Conservation (phyloP, 2,329 filamentous ascomycete genomes). For the Lasiodiplodia gonubiensis region DNA sequence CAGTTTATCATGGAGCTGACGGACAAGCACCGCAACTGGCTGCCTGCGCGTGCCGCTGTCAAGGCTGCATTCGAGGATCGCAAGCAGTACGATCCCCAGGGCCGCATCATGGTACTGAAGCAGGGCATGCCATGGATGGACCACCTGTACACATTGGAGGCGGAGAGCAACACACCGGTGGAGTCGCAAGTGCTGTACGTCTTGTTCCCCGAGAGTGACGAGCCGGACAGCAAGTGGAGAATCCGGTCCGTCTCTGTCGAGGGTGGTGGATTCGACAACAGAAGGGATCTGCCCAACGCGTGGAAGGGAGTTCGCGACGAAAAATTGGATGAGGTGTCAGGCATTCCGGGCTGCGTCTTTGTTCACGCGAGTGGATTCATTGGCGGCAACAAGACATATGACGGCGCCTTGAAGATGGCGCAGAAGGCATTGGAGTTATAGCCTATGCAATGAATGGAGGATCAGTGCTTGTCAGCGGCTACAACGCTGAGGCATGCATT, state of each 20-base stretch:
- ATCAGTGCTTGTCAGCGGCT: background rate
- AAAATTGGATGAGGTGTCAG: conserved; percentile 74
- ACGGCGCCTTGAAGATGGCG: conserved; percentile 87
- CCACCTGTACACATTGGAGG: conserved; percentile 87
- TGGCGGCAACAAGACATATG: conserved; percentile 89
- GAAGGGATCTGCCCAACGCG: conserved; percentile 85
- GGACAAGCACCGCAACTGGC: conserved; percentile 77
- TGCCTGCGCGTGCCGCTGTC: conserved; percentile 84
- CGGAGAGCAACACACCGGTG: conserved; percentile 52
- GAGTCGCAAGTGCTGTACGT: conserved; percentile 78
- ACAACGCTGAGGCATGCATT: background rate
- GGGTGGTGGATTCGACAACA: conserved; percentile 86
- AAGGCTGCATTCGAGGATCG: conserved; percentile 75
- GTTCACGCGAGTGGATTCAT: conserved; percentile 96
- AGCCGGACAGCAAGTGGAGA: conserved; percentile 82
- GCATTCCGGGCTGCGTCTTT: conserved; percentile 80
- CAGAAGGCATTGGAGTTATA: conserved; percentile 61
- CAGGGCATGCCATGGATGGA: conserved; percentile 94
- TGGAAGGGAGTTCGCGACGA: conserved; percentile 93
- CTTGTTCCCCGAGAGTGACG: conserved; percentile 83
- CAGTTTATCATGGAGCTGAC: conserved; percentile 83
- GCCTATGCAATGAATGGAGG: background rate
- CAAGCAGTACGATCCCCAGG: conserved; percentile 69
- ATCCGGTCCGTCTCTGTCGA: conserved; percentile 88
- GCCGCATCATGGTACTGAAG: conserved; percentile 81